Evolutionary conservation across 2,329 filamentous ascomycete genomes (phyloP), one percentile per base, ranked within the genome.

Genomic region (Ilyonectria sp.): DNA sequence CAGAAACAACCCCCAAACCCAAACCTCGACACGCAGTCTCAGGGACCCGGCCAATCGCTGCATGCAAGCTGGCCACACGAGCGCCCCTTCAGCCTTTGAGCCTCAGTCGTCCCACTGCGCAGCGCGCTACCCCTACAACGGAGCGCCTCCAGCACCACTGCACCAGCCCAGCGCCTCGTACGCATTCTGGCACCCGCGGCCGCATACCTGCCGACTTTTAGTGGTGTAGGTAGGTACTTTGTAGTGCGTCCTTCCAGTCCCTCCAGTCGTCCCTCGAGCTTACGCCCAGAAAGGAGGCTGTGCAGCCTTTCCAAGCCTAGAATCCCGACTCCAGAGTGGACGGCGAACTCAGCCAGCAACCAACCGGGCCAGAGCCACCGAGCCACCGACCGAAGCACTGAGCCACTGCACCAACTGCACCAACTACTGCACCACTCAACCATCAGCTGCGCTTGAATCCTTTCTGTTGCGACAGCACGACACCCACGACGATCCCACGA

Each of bases 51-150:
- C 74, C 74, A 75, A 75, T 75, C 71, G 73, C 58, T 59, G 58
- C 61, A 60, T 65, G 72, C 65, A 75, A 75, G 74, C 66, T 75
- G 72, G 74, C 73, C 72, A 75, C 73, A 75, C 67, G 61, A 69
- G 54, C 55, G 52, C 63, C 43, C 56, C 54, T 72, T 70, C 63
- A 74, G 64, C 69, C 73, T 73, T 74, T 75, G 70, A 75, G 71
- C 69, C 73, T 74, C 71, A 71, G 72, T 63, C 63, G 71, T 75
- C 67, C 66, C 70, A 65, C 68, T 67, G 64, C 72, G 73, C 72
- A 62, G 73, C 69, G 40, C 43, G 60, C 60, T 63, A 57, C 60
- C 60, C 52, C 60, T 63, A 63, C 60, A 44, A 56, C 52, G 31
- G n/a, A 53, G 15, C n/a, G 19, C 40, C 15, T 43, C 40, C 40